These are phyloP conservation scores for Phytophthora litchii DNA, from an alignment of 352 stramenopile genomes.

Conservation along the genomic window DNA sequence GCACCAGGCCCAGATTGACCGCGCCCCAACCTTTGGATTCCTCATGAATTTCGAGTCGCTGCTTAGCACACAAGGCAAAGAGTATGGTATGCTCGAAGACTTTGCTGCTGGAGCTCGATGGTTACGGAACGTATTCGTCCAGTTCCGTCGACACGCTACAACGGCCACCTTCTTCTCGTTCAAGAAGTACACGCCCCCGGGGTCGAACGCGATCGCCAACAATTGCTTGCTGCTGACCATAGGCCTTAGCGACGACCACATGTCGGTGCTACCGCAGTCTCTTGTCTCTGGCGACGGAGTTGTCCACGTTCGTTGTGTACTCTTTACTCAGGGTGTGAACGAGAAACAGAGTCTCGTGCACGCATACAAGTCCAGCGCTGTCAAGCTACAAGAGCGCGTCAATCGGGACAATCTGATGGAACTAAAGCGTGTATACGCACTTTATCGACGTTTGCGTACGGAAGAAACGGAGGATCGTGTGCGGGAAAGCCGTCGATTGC, in stretches of 20 bases:
- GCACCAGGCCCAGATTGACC: constrained; percentile 64
- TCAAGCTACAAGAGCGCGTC: constrained; percentile 80
- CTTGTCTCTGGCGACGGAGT: constrained; percentile 50
- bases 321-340: constrained; percentile 86
- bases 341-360: constrained; percentile 87
- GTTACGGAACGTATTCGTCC: constrained; percentile 80
- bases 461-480: constrained; percentile 43
- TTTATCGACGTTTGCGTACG: constrained; percentile 55
- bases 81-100: constrained; percentile 95
- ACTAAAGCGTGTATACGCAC: constrained; percentile 62
- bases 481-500: constrained; percentile 30
- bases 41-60: constrained; percentile 87
- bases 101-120: constrained; percentile 84
- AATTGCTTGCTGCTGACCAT: constrained; percentile 73
- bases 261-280: constrained; percentile 53
- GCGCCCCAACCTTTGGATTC: constrained; percentile 62
- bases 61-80: constrained; percentile 92
- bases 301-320: constrained; percentile 64
- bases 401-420: constrained; percentile 83
- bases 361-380: constrained; percentile 72
- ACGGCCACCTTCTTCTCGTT: constrained; percentile 58
- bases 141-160: constrained; percentile 61
- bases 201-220: constrained; percentile 33
- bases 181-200: constrained; percentile 60
- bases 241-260: constrained; percentile 55